Evolutionary conservation across 1,139 yeast genomes (phyloP).

Genomic region (Kodamaea suecica): DNA sequence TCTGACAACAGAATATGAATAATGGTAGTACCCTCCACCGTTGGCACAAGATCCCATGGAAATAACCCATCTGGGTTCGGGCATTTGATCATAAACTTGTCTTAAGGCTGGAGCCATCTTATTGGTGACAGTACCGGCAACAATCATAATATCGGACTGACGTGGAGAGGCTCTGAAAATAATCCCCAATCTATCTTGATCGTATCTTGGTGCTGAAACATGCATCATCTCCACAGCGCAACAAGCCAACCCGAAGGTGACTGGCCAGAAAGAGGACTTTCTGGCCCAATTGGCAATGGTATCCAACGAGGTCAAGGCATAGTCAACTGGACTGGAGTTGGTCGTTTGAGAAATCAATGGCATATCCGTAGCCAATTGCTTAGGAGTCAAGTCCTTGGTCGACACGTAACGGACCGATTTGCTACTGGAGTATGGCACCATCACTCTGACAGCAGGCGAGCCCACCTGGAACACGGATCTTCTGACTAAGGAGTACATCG

Average conservation of each 20-base stretch:
- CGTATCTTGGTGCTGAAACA: constrained; percentile 87
- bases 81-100: constrained; percentile 93
- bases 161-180: constrained; percentile 95
- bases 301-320: constrained; percentile 81
- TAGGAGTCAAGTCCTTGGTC: constrained; percentile 46
- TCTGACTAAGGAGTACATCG: constrained; percentile 28
- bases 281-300: constrained; percentile 90
- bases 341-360: constrained; percentile 47
- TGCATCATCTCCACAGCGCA: constrained; percentile 98
- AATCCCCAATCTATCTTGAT: constrained; percentile 89
- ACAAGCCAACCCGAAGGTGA: constrained; percentile 87
- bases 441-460: constrained; percentile 15
- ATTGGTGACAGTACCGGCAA: constrained; percentile 88
- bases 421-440: constrained; percentile 10
- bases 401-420: constrained; percentile 28
- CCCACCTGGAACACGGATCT: constrained; percentile 22
- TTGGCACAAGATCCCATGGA: constrained; percentile 95
- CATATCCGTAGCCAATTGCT: constrained; percentile 41
- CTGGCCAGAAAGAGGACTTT: constrained; percentile 92
- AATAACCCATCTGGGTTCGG: constrained; percentile 87
- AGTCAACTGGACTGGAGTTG: constrained; percentile 59
- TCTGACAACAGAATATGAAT: constrained; percentile 83
- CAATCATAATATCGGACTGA: constrained; percentile 91
- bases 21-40: constrained; percentile 93
- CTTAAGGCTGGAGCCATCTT: constrained; percentile 94